These are phyloP conservation scores for Wallacemonas collosoma DNA, from an alignment of 208 protist species.

Conservation along the genomic window DNA sequence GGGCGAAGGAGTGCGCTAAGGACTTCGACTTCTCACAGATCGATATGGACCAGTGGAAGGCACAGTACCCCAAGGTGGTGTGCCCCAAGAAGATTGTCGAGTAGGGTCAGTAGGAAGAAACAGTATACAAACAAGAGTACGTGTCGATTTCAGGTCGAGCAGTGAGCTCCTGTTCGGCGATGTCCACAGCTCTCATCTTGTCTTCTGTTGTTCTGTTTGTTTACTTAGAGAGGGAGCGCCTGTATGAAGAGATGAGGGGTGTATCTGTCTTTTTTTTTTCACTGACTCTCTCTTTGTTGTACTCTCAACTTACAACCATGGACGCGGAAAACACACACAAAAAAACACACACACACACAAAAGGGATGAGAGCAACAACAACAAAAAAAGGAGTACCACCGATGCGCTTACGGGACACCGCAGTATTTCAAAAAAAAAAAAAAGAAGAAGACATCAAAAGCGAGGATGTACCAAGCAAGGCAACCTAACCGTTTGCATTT, in stretches of 20 bases:
- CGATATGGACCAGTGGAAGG: slow-evolving; percentile 53
- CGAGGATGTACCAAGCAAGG: background rate
- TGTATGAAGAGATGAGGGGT: background rate
- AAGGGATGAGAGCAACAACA: no score
- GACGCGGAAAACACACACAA: slow-evolving; percentile 4
- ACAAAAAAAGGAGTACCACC: slow-evolving; percentile 1
- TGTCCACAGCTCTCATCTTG: background rate
- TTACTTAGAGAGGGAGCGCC: slow-evolving; percentile 3
- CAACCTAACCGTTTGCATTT: background rate
- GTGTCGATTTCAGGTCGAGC: background rate
- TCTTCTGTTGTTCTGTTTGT: background rate
- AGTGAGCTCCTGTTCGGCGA: no score
- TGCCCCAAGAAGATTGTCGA: slow-evolving; percentile 35
- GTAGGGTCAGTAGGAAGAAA: slow-evolving; percentile 15
- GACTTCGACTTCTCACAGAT: slow-evolving; percentile 89
- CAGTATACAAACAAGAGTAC: background rate
- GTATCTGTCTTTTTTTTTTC: background rate
- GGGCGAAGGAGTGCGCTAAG: slow-evolving; percentile 92
- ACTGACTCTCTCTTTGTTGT: background rate
- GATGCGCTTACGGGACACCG: no score
- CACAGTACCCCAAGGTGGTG: slow-evolving; percentile 60
- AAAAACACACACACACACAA: background rate
- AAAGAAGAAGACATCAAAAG: background rate
- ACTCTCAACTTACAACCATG: slow-evolving; percentile 8
- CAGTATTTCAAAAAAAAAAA: background rate